Evolutionary conservation across 2,329 filamentous ascomycete species (phyloP).

Genomic region (Aspergillus ustus): DNA sequence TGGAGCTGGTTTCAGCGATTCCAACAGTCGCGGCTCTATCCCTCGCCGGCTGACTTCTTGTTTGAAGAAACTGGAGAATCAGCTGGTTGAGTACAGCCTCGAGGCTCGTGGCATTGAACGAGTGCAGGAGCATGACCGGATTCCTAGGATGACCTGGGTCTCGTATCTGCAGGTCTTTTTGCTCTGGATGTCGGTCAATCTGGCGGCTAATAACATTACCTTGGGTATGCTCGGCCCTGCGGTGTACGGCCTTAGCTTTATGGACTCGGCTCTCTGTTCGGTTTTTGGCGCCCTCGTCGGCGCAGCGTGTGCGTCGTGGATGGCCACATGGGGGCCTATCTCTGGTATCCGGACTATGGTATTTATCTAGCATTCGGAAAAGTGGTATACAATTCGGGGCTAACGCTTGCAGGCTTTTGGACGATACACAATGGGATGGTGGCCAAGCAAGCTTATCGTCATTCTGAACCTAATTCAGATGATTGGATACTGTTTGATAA

Average conservation of each 20-base stretch:
- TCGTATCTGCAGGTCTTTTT: constrained; percentile 61
- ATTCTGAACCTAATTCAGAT: constrained; percentile 66
- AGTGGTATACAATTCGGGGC: constrained; percentile 7
- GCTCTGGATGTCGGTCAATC: constrained; percentile 67
- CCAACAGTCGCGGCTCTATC: constrained; percentile 20
- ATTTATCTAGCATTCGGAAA: constrained; percentile 16
- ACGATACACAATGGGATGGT: constrained; percentile 68
- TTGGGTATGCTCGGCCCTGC: constrained; percentile 67
- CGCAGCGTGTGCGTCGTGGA: constrained; percentile 61
- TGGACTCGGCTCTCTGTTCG: constrained; percentile 60
- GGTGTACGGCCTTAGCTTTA: constrained; percentile 62
- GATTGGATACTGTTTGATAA: constrained; percentile 66
- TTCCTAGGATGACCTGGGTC: constrained; percentile 54
- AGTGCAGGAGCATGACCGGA: constrained; percentile 59
- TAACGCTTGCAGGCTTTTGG: constrained; percentile 53
- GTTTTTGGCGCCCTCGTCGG: constrained; percentile 63
- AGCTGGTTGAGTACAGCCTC: constrained; percentile 51
- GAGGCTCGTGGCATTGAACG: constrained; percentile 66
- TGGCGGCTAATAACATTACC: constrained; percentile 67
- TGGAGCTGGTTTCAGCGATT: constrained; percentile 16
- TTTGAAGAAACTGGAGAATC: constrained; percentile 43
- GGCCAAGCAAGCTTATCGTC: constrained; percentile 66
- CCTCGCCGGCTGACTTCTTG: constrained; percentile 36
- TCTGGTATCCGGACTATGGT: constrained; percentile 67
- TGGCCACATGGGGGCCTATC: constrained; percentile 64